These are phyloP conservation scores for Nelumbo lutea DNA, from an alignment of 164 flowering plant species.

Conservation along the genomic window DNA sequence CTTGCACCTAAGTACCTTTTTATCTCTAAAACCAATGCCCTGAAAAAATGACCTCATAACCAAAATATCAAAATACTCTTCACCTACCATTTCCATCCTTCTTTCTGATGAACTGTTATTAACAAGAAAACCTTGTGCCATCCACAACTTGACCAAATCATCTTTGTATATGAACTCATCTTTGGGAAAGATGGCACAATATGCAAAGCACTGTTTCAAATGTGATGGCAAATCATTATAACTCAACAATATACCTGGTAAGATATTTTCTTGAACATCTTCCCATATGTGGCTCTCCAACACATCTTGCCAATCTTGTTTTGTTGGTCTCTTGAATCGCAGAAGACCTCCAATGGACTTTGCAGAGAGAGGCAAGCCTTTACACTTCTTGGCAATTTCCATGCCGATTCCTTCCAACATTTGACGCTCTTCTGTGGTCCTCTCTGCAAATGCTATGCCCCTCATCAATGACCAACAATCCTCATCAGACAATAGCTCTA, in stretches of 20 bases:
- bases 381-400: neutral
- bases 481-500: neutral
- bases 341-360: too few species aligned
- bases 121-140: neutral
- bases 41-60: neutral
- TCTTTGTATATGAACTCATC: neutral
- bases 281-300: too few species aligned
- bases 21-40: neutral
- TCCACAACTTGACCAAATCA: neutral
- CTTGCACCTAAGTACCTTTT: neutral
- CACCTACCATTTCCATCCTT: neutral
- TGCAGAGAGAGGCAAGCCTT: neutral
- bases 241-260: neutral
- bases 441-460: neutral
- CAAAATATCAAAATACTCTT: neutral
- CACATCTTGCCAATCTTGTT: too few species aligned
- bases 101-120: neutral
- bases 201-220: neutral
- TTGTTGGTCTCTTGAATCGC: too few species aligned
- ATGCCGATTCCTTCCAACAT: neutral
- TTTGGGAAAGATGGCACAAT: neutral
- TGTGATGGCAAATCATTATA: neutral
- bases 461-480: neutral
- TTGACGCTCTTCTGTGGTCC: neutral
- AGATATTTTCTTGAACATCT: neutral